A percentile compares a stretch with the other conserved stretches of the same genome.
phyloP scores from a whole-genome alignment of 352 stramenopile genomes.

The Phytophthora pini region DNA sequence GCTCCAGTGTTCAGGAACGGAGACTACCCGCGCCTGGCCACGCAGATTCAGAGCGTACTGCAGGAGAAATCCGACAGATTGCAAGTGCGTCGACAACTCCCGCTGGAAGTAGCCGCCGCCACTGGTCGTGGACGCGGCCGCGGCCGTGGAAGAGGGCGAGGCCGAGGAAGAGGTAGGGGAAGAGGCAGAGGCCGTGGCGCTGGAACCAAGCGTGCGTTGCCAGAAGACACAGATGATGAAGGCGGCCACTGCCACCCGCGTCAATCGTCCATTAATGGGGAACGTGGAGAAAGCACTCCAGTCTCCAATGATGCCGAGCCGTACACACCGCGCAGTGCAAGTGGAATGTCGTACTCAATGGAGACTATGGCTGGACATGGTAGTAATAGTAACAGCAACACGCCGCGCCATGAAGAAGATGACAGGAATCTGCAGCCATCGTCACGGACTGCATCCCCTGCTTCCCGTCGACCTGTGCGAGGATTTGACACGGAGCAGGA shows the following conservation, averaged over 20 bases:
- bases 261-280: conserved; percentile 23
- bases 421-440: conserved; percentile 25
- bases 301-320: conserved; percentile 17
- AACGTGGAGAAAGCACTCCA: conserved; percentile 11
- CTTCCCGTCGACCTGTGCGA: conserved; percentile 24
- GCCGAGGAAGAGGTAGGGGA: conserved; percentile 25
- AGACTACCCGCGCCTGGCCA: conserved; percentile 52
- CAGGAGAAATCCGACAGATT: conserved; percentile 39
- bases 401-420: conserved; percentile 15
- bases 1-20: conserved; percentile 27
- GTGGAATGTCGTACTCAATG: conserved; percentile 15
- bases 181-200: conserved; percentile 24
- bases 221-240: conserved; percentile 25
- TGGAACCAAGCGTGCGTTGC: conserved; percentile 34
- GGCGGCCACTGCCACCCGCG: conserved; percentile 16
- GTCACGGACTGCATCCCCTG: conserved; percentile 25
- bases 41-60: conserved; percentile 54
- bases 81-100: conserved; percentile 33
- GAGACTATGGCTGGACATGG: conserved; percentile 12
- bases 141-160: conserved; percentile 28
- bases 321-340: conserved; percentile 19
- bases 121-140: conserved; percentile 21
- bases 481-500: conserved; percentile 40
- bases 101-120: conserved; percentile 13
- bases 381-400: conserved; percentile 38